Percentiles rank a stretch among this genome's conserved stretches.
Conservation (phyloP, 345 rosid genomes). For the Hibiscus mutabilis region DNA sequence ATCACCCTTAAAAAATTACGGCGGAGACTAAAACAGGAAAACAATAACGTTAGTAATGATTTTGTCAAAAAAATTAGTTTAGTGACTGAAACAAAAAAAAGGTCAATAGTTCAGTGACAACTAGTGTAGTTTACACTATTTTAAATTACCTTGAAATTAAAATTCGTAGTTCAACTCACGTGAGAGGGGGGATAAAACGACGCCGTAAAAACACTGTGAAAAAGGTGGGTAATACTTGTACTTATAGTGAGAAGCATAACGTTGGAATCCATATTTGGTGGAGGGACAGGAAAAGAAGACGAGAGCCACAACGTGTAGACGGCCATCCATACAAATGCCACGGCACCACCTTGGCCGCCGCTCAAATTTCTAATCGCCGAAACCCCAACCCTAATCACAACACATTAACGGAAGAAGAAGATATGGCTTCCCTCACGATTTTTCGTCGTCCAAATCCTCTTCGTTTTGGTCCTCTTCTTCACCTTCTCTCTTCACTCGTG, state of each 20-base stretch:
- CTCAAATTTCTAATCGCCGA: not conserved
- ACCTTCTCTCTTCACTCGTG: conserved; percentile 20
- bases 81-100: no score
- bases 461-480: conserved; percentile 26
- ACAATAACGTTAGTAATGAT: no score
- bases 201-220: no score
- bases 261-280: conserved; percentile 5
- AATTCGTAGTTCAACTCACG: no score
- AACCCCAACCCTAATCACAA: not conserved
- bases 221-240: no score
- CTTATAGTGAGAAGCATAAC: not conserved
- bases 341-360: not conserved
- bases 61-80: no score
- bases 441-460: conserved; percentile 27
- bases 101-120: no score
- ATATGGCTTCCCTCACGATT: conserved; percentile 38
- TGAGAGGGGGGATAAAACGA: no score
- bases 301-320: conserved; percentile 9
- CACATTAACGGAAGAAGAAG: not conserved
- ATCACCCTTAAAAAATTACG: no score
- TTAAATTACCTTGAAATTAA: no score
- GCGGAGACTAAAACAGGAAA: no score
- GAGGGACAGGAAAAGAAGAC: not conserved
- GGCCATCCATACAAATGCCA: conserved; percentile 5
- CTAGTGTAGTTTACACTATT: no score